phyloP scores from a whole-genome alignment of 768 basidiomycete genomes.

The Phlebiopsis gigantea region DNA sequence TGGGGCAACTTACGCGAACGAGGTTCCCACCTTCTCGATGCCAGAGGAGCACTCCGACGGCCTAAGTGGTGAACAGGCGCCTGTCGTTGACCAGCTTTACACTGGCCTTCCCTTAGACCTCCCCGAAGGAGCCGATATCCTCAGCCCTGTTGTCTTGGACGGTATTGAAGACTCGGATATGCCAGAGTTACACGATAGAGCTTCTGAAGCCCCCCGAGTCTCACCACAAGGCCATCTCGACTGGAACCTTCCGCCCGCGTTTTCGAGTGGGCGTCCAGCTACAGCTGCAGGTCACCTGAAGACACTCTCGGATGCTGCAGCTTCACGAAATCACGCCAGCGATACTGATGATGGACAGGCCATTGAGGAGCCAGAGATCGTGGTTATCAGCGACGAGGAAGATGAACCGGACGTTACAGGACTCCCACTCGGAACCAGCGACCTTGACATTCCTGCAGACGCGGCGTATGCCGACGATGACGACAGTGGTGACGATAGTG shows the following conservation, averaged over 20 bases:
- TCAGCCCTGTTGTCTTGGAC: not conserved
- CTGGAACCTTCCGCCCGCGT: slow-evolving; percentile 33
- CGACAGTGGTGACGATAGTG: not conserved
- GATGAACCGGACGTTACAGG: slow-evolving; percentile 16
- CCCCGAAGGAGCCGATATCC: not conserved
- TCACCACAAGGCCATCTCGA: slow-evolving; percentile 22
- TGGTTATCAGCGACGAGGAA: slow-evolving; percentile 23
- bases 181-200: slow-evolving; percentile 8
- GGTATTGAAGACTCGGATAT: not conserved
- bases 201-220: slow-evolving; percentile 8
- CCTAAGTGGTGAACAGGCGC: not conserved
- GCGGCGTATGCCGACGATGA: not conserved
- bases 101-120: not conserved
- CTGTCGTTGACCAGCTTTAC: not conserved
- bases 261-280: slow-evolving; percentile 21
- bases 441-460: slow-evolving; percentile 16
- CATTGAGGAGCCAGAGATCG: slow-evolving; percentile 10
- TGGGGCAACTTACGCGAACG: not conserved
- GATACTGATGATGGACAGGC: not conserved
- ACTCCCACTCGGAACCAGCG: slow-evolving; percentile 26
- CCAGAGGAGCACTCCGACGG: not conserved
- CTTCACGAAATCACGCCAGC: not conserved
- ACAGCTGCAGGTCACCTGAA: slow-evolving; percentile 16
- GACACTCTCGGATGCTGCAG: not conserved
- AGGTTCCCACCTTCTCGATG: slow-evolving; percentile 11